These are phyloP conservation scores for Wickerhamiella qilinensis DNA, from an alignment of 805 yeast genomes.

Conservation along the genomic window DNA sequence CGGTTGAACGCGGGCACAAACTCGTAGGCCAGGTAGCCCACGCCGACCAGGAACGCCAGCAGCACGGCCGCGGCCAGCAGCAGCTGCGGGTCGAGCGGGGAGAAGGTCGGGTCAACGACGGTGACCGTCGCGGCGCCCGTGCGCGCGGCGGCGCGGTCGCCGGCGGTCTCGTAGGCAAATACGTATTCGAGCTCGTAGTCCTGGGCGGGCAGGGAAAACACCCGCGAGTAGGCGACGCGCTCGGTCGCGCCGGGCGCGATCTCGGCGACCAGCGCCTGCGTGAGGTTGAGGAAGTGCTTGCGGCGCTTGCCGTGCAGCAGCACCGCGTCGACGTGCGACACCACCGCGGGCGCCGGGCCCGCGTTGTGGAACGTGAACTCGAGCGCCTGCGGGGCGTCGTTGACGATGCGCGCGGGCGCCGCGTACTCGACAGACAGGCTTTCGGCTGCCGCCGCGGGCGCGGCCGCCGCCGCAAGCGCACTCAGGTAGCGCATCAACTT, in stretches of 20 bases:
- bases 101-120: conserved; percentile 48
- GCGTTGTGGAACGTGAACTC: conserved; percentile 14
- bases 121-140: conserved; percentile 22
- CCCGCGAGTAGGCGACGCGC: conserved; percentile 21
- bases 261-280: conserved; percentile 43
- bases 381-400: conserved; percentile 16
- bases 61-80: conserved; percentile 44
- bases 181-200: conserved; percentile 36
- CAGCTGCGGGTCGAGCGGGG: conserved; percentile 59
- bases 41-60: conserved; percentile 30
- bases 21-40: conserved; percentile 32
- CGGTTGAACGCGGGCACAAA: neutral
- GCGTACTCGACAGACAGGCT: conserved; percentile 2
- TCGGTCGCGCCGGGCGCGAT: conserved; percentile 34
- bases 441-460: conserved; percentile 6
- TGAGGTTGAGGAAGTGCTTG: conserved; percentile 43
- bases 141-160: conserved; percentile 10
- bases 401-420: conserved; percentile 9
- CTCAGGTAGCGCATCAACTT: too few relatives aligned
- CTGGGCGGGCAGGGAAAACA: conserved; percentile 11
- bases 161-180: conserved; percentile 12
- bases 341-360: conserved; percentile 12
- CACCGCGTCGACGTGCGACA: conserved; percentile 14
- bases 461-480: conserved; percentile 1
- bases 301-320: conserved; percentile 7